A percentile compares a stretch with the other conserved stretches of the same genome.
Evolutionary conservation across 768 basidiomycete species (phyloP).

Genomic region (Lactifluus subvellereus): DNA sequence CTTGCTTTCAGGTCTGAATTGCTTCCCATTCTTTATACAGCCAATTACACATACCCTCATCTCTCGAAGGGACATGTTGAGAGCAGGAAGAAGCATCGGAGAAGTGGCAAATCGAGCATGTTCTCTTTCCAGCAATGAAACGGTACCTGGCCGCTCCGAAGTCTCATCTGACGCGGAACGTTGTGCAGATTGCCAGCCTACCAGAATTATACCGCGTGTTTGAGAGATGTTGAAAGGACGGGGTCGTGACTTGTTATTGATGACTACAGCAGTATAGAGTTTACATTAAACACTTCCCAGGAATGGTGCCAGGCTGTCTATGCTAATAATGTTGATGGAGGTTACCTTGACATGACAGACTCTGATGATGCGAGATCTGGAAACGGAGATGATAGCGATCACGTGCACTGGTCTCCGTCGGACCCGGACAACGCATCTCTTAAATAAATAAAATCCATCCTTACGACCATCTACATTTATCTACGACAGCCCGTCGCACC

Average conservation of each 20-base stretch:
- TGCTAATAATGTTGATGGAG: slow-evolving; percentile 2
- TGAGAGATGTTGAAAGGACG: slow-evolving; percentile 74
- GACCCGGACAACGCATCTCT: too few relatives aligned
- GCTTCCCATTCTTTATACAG: slow-evolving; percentile 33
- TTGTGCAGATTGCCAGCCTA: too few relatives aligned
- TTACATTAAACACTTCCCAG: slow-evolving; percentile 12
- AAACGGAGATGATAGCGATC: too few relatives aligned
- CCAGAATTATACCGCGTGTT: too few relatives aligned
- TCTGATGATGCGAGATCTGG: too few relatives aligned
- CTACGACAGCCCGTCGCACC: too few relatives aligned
- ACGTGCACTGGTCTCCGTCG: too few relatives aligned
- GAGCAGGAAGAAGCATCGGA: slow-evolving; percentile 49
- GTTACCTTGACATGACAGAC: too few relatives aligned
- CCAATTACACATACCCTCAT: slow-evolving; percentile 58
- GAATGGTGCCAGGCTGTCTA: not conserved
- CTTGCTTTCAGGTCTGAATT: not conserved
- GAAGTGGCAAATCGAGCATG: slow-evolving; percentile 85
- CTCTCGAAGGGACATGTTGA: slow-evolving; percentile 70
- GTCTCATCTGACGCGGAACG: slow-evolving; percentile 58
- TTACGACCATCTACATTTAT: too few relatives aligned
- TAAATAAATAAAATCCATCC: too few relatives aligned
- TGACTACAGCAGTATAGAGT: slow-evolving; percentile 4
- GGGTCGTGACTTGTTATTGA: not conserved
- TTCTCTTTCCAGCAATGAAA: slow-evolving; percentile 82
- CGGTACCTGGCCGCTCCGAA: slow-evolving; percentile 63